phyloP scores from a whole-genome alignment of 2,329 filamentous ascomycete genomes.

The Colletotrichum sp. region DNA sequence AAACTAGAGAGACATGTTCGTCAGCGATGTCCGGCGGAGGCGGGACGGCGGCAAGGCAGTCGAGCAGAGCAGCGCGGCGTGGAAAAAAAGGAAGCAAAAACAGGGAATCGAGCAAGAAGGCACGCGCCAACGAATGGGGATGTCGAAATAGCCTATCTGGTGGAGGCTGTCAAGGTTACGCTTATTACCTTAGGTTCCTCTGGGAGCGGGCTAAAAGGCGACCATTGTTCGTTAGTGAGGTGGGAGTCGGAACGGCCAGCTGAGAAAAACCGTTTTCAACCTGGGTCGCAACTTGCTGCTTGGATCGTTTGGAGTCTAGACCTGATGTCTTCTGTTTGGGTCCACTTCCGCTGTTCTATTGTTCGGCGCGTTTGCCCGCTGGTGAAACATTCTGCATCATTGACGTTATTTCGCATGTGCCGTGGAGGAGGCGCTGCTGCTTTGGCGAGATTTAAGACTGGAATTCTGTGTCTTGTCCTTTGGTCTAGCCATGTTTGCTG shows the following conservation, averaged over 20 bases:
- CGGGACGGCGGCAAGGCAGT: not conserved
- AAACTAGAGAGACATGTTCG: not conserved
- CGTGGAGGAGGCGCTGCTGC: not conserved
- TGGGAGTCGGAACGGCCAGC: not conserved
- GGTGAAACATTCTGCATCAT: not conserved
- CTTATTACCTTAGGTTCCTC: not conserved
- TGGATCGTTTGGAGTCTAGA: not conserved
- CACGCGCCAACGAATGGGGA: not conserved
- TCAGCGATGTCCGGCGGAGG: not conserved
- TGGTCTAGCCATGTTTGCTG: not conserved
- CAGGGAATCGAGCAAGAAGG: not conserved
- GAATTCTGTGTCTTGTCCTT: not conserved
- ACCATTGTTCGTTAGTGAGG: not conserved
- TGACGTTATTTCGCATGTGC: not conserved
- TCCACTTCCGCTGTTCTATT: not conserved
- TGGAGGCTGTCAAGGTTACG: not conserved
- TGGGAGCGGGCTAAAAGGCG: not conserved
- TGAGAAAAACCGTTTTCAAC: not conserved
- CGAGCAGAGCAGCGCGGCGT: not conserved
- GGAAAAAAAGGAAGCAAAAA: not conserved
- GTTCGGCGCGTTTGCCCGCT: not conserved
- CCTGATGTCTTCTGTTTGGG: not conserved
- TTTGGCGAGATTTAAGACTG: not conserved
- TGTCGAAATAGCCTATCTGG: slow-evolving; percentile 1
- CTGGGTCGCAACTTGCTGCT: not conserved